Conservation (phyloP, 2,329 filamentous ascomycete genomes). For the Alternaria solani region DNA sequence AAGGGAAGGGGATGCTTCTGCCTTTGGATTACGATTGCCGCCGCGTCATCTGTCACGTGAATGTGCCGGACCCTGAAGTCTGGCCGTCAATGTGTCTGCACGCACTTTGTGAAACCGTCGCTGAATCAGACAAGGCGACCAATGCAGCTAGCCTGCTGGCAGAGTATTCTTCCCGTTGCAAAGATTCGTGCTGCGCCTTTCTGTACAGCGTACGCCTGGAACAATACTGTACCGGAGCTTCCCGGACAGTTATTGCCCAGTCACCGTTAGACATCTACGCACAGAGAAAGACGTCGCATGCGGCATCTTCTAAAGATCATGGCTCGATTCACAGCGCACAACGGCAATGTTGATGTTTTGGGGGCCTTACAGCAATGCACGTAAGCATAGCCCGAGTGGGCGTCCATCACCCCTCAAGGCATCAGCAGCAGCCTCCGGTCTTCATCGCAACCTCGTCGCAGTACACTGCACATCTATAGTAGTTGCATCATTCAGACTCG, state of each 20-base stretch:
- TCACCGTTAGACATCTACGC: background rate
- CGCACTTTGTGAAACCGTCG: constrained; percentile 13
- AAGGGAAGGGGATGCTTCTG: constrained; percentile 23
- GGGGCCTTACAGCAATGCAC: background rate
- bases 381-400: background rate
- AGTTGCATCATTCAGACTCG: background rate
- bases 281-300: background rate
- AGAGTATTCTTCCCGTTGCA: background rate
- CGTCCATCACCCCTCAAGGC: background rate
- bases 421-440: background rate
- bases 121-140: constrained; percentile 4
- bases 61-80: constrained; percentile 10
- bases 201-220: too few relatives aligned
- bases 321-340: background rate
- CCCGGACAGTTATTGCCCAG: background rate
- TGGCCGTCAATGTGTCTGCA: constrained; percentile 15
- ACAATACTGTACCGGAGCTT: background rate
- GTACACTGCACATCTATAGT: background rate
- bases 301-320: background rate
- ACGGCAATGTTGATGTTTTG: background rate
- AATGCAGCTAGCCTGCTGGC: background rate
- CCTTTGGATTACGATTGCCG: constrained; percentile 14
- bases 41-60: constrained; percentile 24
- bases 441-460: background rate
- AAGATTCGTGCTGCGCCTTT: background rate